Percentiles rank a stretch among this genome's conserved stretches.
phyloP scores from a whole-genome alignment of 106 monocot species.

The Acorus calamus region DNA sequence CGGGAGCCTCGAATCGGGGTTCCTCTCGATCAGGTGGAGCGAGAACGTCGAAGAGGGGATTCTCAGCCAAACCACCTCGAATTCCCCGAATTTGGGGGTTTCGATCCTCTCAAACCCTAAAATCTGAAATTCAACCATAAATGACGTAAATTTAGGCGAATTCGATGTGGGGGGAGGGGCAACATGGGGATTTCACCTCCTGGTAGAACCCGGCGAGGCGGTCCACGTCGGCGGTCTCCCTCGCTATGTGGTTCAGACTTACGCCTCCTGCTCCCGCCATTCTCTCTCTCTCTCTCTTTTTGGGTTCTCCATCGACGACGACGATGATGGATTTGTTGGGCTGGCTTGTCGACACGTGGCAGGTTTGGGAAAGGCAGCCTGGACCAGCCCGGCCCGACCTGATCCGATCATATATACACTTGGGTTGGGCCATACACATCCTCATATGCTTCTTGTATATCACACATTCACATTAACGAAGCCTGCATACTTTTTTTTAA shows the following conservation, averaged over 20 bases:
- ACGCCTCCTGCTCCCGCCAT: conserved; percentile 24
- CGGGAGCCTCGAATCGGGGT: conserved; percentile 52
- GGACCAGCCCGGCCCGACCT: too few species aligned
- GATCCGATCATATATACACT: too few species aligned
- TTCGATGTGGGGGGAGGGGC: neutral
- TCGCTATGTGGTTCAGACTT: conserved; percentile 58
- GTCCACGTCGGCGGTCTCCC: conserved; percentile 59
- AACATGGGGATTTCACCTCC: conserved; percentile 17
- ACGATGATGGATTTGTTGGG: too few species aligned
- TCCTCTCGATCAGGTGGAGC: conserved; percentile 76
- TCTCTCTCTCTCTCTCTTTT: too few species aligned
- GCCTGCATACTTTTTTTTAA: too few species aligned
- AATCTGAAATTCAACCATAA: conserved; percentile 14
- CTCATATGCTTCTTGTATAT: too few species aligned
- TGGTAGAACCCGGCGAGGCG: conserved; percentile 81
- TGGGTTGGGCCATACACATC: too few species aligned
- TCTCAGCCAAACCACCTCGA: conserved; percentile 65
- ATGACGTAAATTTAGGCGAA: neutral
- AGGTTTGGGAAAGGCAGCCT: too few species aligned
- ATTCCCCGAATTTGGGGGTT: conserved; percentile 45
- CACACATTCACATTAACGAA: too few species aligned
- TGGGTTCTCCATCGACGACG: too few species aligned
- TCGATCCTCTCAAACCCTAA: conserved; percentile 69
- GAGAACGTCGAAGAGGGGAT: conserved; percentile 27
- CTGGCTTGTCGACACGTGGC: too few species aligned